These are phyloP conservation scores for Lyophyllum shimeji DNA, from an alignment of 768 basidiomycete genomes.

Conservation along the genomic window DNA sequence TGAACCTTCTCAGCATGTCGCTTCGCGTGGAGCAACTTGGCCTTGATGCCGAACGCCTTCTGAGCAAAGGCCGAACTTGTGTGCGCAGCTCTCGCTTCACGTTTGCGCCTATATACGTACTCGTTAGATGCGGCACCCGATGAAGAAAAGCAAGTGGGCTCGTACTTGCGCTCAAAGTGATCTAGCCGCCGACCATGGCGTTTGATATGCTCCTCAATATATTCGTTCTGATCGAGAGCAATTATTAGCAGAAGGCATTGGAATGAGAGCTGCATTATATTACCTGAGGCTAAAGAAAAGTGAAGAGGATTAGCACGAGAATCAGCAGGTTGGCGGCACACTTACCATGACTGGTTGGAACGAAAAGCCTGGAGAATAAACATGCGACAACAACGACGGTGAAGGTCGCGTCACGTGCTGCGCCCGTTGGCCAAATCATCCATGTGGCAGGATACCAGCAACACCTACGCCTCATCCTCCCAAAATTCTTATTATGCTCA, in stretches of 20 bases:
- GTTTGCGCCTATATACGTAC: conserved; percentile 62
- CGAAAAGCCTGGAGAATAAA: conserved; percentile 28
- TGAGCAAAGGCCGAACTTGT: conserved; percentile 82
- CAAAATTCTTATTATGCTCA: conserved; percentile 60
- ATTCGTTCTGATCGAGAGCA: conserved; percentile 74
- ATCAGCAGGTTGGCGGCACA: background rate
- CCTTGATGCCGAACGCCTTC: conserved; percentile 94
- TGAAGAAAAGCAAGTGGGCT: conserved; percentile 9
- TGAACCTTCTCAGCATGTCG: conserved; percentile 97
- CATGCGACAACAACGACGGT: conserved; percentile 23
- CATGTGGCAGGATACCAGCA: conserved; percentile 79
- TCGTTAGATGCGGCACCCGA: conserved; percentile 1
- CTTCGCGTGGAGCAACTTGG: conserved; percentile 96
- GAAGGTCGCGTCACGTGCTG: conserved; percentile 30
- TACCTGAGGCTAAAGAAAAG: conserved; percentile 64
- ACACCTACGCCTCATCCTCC: conserved; percentile 62
- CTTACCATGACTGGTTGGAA: conserved; percentile 43
- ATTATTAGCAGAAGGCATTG: background rate
- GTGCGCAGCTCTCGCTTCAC: conserved; percentile 76
- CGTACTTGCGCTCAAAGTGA: conserved; percentile 92
- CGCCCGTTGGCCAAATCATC: conserved; percentile 3
- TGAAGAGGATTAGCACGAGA: conserved; percentile 14
- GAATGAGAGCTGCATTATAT: background rate
- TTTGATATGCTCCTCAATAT: conserved; percentile 98
- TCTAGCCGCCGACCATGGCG: conserved; percentile 95